phyloP scores from a whole-genome alignment of 73 alveolate species.

The Paramecium bursaria region DNA sequence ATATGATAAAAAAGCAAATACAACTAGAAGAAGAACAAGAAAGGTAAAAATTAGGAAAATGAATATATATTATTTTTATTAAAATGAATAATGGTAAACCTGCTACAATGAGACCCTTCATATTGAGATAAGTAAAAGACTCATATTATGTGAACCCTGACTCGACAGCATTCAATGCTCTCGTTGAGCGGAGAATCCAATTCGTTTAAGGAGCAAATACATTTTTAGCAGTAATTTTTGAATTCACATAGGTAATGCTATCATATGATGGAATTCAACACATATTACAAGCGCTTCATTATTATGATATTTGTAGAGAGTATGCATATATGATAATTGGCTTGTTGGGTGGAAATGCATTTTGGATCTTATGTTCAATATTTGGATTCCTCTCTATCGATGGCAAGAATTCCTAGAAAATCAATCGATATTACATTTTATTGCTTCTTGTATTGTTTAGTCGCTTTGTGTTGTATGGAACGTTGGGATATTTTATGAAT shows the following conservation, averaged over 20 bases:
- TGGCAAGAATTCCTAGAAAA: slow-evolving; percentile 46
- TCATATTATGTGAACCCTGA: not conserved
- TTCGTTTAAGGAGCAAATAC: slow-evolving; percentile 58
- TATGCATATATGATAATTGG: slow-evolving; percentile 35
- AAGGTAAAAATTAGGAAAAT: no score
- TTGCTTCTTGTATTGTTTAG: slow-evolving; percentile 20
- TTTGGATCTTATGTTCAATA: slow-evolving; percentile 53
- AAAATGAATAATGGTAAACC: no score
- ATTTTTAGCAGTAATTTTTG: slow-evolving; percentile 23
- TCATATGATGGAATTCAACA: slow-evolving; percentile 31
- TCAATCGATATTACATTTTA: slow-evolving; percentile 2
- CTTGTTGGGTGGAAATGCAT: slow-evolving; percentile 11
- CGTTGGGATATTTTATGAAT: slow-evolving; percentile 42
- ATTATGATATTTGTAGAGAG: slow-evolving; percentile 9
- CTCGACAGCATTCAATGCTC: slow-evolving; percentile 25
- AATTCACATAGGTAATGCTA: slow-evolving; percentile 47
- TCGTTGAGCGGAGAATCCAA: slow-evolving; percentile 27
- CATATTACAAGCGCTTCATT: not conserved
- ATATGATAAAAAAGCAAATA: slow-evolving; percentile 2
- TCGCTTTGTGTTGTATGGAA: slow-evolving; percentile 40
- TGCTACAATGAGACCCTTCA: not conserved
- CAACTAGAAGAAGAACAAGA: slow-evolving; percentile 53
- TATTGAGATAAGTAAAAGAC: not conserved
- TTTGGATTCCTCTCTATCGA: slow-evolving; percentile 53
- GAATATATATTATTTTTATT: no score